Base-by-base conservation (phyloP, 495 filamentous ascomycete species). In the Tuber umbilicatum region DNA sequence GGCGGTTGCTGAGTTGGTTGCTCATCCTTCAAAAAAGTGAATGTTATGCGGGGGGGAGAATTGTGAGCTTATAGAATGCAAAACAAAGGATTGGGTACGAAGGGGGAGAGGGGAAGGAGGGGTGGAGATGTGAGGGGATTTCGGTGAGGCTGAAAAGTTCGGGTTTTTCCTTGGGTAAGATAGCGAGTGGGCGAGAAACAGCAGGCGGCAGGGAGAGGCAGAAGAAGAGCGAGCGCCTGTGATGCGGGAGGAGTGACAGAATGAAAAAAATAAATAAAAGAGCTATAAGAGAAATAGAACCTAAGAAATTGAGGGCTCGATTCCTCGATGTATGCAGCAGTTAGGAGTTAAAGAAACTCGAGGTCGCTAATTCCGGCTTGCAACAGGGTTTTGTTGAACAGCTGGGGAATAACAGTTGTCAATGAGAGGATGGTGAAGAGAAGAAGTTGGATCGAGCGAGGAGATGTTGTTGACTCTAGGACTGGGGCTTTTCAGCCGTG, bases 1-100 rank as follows among this genome's bases (percentile, higher is more conserved):
- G 72, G 72, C 77, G 77, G 64, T 50, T 78, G 40, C 75, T 78
- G 55, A 79, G 69, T 64, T 74, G 76, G 47, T 71, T 79, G 64
- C 72, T 79, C 77, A 79, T 79, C 39, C 55, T 70, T 50, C 40
- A 72, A 64, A 64, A 64, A 35, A 17, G 35, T 55, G 64, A 42
- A 69, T 39, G 27, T 47, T 21, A 42, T 68, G 70, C 41, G 72
- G 71, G 71, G 71, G 71, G 74, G 68, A 31, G 70, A 73, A 35
- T 19, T 68, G 55, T 21, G 40, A 31, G 75, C 70, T 79, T 78
- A 73, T 70, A 74, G 72, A 70, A 47, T 16, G 38, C 69, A 68
- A 55, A 67, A 73, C 45, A 55, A 67, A 70, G 40, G 31, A 41
- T 21, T 14, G 37, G 37, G 37, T 43, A 12, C 12, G 19, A 55